These are phyloP conservation scores for Capronia americana DNA, from an alignment of 2,329 filamentous ascomycete species.

Conservation along the genomic window DNA sequence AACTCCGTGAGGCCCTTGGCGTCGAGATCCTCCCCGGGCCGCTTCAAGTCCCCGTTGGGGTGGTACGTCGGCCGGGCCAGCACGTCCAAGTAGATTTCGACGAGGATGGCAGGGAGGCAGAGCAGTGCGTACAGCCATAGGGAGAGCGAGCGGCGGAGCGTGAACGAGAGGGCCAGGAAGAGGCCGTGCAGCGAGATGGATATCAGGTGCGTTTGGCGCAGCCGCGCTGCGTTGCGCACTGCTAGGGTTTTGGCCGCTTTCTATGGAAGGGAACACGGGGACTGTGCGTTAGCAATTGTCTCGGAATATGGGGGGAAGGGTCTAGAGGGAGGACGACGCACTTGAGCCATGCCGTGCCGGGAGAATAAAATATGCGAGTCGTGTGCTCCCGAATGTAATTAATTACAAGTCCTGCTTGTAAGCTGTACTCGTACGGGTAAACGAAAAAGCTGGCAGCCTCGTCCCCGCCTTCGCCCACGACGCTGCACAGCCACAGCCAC, in stretches of 20 bases:
- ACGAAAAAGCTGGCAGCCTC: neutral
- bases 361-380: neutral
- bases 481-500: neutral
- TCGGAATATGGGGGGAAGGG: too few relatives aligned
- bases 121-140: conserved; percentile 73
- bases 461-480: too few relatives aligned
- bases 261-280: conserved; percentile 37
- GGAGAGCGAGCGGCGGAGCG: conserved; percentile 67
- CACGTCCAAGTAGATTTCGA: conserved; percentile 84
- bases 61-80: conserved; percentile 80
- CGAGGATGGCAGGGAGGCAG: conserved; percentile 74
- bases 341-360: conserved; percentile 10
- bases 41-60: conserved; percentile 69
- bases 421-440: neutral
- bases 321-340: neutral
- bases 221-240: conserved; percentile 75
- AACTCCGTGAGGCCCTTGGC: conserved; percentile 92
- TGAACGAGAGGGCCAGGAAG: conserved; percentile 75
- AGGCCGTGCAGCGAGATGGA: conserved; percentile 73
- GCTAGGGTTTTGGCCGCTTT: conserved; percentile 68
- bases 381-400: neutral
- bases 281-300: neutral
- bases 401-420: neutral
- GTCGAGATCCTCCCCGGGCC: conserved; percentile 84
- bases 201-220: conserved; percentile 82